These are phyloP conservation scores for Fraxinus nigra DNA, from an alignment of 305 asterid species.

Conservation along the genomic window DNA sequence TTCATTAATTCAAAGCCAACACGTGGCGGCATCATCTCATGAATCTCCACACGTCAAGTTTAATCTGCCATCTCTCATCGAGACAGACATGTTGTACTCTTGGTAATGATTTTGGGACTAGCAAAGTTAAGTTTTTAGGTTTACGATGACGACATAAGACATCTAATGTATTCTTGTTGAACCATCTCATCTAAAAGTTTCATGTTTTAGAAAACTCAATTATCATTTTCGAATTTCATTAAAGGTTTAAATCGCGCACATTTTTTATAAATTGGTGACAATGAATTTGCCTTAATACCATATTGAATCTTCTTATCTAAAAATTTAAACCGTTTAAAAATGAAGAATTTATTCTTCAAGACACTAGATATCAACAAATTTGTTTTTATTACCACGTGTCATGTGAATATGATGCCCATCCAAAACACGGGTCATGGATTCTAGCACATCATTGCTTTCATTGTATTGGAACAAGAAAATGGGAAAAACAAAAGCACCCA, in stretches of 20 bases:
- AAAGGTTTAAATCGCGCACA: neutral
- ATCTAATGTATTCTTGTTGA: neutral
- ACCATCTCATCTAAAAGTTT: neutral
- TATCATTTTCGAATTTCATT: neutral
- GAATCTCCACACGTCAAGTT: neutral
- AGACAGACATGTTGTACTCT: neutral
- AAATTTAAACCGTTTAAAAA: neutral
- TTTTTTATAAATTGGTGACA: neutral
- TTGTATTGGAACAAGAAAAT: conserved; percentile 10
- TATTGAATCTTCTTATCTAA: neutral
- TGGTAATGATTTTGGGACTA: neutral
- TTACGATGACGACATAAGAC: neutral
- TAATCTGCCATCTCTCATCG: neutral
- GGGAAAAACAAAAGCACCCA: neutral
- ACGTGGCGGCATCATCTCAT: neutral
- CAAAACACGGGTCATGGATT: neutral
- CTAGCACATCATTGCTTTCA: neutral
- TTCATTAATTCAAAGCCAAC: neutral
- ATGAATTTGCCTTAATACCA: neutral
- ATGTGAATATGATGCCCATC: neutral
- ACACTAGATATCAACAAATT: neutral
- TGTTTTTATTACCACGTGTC: neutral
- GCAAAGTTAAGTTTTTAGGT: neutral
- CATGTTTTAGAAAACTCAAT: neutral
- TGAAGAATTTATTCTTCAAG: neutral